These are phyloP conservation scores for Sicyos baderoa DNA, from an alignment of 306 rosid genomes.

Conservation along the genomic window DNA sequence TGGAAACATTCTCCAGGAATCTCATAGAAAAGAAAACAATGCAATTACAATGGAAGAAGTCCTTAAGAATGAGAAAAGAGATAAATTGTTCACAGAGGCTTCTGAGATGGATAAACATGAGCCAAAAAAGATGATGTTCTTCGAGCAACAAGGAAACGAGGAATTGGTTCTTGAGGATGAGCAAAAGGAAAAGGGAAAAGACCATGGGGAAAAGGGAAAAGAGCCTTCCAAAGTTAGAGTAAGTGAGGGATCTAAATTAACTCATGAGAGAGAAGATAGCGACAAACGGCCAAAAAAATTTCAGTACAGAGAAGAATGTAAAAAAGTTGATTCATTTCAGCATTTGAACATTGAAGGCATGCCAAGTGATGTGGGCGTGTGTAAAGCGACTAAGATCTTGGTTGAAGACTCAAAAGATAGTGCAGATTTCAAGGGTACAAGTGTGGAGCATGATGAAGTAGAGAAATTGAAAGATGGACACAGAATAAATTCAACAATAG, in stretches of 20 bases:
- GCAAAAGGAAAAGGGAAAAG: slow-evolving; percentile 24
- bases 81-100: slow-evolving; percentile 29
- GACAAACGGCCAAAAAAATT: slow-evolving; percentile 18
- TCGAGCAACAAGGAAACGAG: slow-evolving; percentile 37
- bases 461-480: slow-evolving; percentile 23
- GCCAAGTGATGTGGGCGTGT: slow-evolving; percentile 26
- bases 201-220: slow-evolving; percentile 19
- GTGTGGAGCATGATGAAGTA: slow-evolving; percentile 18
- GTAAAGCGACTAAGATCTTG: slow-evolving; percentile 23
- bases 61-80: slow-evolving; percentile 28
- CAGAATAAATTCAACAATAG: slow-evolving; percentile 24
- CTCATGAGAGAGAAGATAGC: slow-evolving; percentile 24
- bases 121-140: slow-evolving; percentile 26
- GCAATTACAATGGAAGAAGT: slow-evolving; percentile 27
- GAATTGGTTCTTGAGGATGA: slow-evolving; percentile 33
- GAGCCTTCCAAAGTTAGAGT: slow-evolving; percentile 24
- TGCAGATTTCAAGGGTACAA: slow-evolving; percentile 23
- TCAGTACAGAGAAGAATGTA: slow-evolving; percentile 25
- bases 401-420: slow-evolving; percentile 25
- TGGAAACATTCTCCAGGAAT: slow-evolving; percentile 31
- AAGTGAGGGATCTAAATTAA: slow-evolving; percentile 25
- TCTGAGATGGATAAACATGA: slow-evolving; percentile 31
- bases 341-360: slow-evolving; percentile 26
- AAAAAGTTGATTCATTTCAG: slow-evolving; percentile 23
- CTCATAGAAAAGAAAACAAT: slow-evolving; percentile 21